Percentiles rank a stretch among this genome's conserved stretches.
phyloP scores from a whole-genome alignment of 768 basidiomycete genomes.

The Naematelia aurantialba region DNA sequence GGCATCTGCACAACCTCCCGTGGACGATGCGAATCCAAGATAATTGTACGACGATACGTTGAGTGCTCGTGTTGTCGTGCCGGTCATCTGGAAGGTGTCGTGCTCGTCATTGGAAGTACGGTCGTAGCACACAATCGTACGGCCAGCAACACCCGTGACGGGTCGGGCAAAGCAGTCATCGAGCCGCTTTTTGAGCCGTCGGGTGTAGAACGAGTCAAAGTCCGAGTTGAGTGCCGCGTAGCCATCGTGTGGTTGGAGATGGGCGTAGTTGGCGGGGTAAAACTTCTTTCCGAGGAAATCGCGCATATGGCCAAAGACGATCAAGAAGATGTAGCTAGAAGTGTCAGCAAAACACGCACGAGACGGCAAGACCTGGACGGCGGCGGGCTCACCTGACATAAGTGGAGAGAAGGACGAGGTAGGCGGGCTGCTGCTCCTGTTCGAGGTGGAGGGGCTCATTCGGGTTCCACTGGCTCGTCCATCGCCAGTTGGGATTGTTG shows the following conservation, averaged over 20 bases:
- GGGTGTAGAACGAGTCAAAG: constrained; percentile 98
- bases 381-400: constrained; percentile 58
- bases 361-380: no score
- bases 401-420: constrained; percentile 85
- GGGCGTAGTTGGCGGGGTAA: constrained; percentile 64
- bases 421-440: constrained; percentile 76
- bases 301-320: constrained; percentile 83
- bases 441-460: constrained; percentile 41
- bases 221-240: constrained; percentile 96
- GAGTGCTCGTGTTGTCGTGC: constrained; percentile 73
- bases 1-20: constrained; percentile 89
- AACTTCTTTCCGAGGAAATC: constrained; percentile 93
- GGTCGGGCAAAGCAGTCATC: constrained; percentile 94
- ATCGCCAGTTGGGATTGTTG: constrained; percentile 63
- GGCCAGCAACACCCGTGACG: constrained; percentile 89
- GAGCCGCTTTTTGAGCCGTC: constrained; percentile 86
- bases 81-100: constrained; percentile 67
- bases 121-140: constrained; percentile 81
- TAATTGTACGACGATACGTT: constrained; percentile 99
- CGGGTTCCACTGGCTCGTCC: constrained; percentile 54
- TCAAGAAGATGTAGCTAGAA: constrained; percentile 81
- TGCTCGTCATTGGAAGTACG: constrained; percentile 79
- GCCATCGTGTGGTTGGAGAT: constrained; percentile 79
- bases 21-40: constrained; percentile 92
- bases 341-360: not conserved